phyloP scores from a whole-genome alignment of 139 green algal species.

The Pseudopediastrum boryanum region DNA sequence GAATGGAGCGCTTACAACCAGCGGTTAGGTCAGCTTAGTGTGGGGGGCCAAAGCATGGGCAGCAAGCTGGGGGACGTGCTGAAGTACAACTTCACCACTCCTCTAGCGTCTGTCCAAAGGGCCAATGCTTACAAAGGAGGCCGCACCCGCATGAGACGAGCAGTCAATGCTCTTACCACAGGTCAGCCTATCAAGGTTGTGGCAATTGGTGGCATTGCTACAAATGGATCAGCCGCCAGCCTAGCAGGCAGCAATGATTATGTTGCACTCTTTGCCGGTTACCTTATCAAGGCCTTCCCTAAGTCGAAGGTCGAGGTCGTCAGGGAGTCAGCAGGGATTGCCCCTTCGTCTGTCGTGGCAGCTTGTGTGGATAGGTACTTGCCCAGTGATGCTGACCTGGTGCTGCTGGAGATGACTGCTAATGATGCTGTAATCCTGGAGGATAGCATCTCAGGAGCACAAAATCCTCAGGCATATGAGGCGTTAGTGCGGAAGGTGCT shows the following conservation, averaged over 20 bases:
- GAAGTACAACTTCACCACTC: slow-evolving; percentile 21
- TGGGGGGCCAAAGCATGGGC: not conserved
- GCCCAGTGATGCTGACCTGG: slow-evolving; percentile 33
- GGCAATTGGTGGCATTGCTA: slow-evolving; percentile 34
- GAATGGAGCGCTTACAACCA: no score
- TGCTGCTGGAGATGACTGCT: slow-evolving; percentile 35
- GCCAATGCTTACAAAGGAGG: slow-evolving; percentile 20
- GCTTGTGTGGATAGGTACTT: slow-evolving; percentile 30
- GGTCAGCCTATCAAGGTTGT: slow-evolving; percentile 32
- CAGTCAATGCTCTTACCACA: slow-evolving; percentile 1
- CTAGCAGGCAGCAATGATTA: slow-evolving; percentile 17
- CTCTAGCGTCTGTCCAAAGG: slow-evolving; percentile 1
- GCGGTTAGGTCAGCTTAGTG: no score
- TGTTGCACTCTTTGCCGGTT: slow-evolving; percentile 28
- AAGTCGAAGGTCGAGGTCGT: not conserved
- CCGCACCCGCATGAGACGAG: slow-evolving; percentile 26
- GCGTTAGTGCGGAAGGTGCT: slow-evolving; percentile 27
- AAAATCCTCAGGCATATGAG: slow-evolving; percentile 37
- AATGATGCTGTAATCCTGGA: slow-evolving; percentile 31
- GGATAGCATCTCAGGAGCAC: not conserved
- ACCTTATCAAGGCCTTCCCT: slow-evolving; percentile 27
- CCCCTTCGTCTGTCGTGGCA: slow-evolving; percentile 29
- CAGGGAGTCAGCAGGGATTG: slow-evolving; percentile 16
- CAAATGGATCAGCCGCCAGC: slow-evolving; percentile 27
- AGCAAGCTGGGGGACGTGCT: not conserved